phyloP scores from a whole-genome alignment of 371 early-diverging fungal species.

The Mucor racemosus region DNA sequence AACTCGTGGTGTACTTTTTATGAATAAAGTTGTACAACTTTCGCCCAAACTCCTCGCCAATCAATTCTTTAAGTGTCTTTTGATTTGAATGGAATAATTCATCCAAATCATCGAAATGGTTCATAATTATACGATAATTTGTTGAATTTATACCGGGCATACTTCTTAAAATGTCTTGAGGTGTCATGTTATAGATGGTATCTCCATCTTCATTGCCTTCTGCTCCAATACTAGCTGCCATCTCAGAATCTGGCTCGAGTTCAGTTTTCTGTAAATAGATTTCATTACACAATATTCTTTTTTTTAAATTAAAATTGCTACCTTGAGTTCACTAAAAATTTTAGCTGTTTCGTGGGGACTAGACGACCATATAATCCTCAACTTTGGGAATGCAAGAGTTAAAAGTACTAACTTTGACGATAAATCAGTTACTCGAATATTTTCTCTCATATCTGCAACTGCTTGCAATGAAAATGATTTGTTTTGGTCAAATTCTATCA shows the following conservation, averaged over 20 bases:
- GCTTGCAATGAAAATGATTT: conserved; percentile 55
- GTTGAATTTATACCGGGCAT: conserved; percentile 84
- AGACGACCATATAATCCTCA: conserved; percentile 91
- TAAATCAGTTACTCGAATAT: conserved; percentile 62
- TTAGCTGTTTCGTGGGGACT: conserved; percentile 86
- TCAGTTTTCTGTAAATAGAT: conserved; percentile 61
- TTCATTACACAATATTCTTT: background rate
- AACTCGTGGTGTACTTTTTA: conserved; percentile 17
- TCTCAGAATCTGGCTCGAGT: conserved; percentile 73
- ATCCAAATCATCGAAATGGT: conserved; percentile 61
- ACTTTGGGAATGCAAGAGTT: conserved; percentile 82
- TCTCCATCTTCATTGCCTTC: conserved; percentile 68
- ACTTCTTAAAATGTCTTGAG: conserved; percentile 78
- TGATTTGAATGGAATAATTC: conserved; percentile 60
- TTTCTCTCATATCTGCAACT: conserved; percentile 60
- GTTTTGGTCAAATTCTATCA: conserved; percentile 94
- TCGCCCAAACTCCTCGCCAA: conserved; percentile 62
- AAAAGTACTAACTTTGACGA: conserved; percentile 82
- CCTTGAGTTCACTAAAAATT: conserved; percentile 91
- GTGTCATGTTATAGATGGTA: conserved; percentile 69
- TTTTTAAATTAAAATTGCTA: conserved; percentile 24
- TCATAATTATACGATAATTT: conserved; percentile 80
- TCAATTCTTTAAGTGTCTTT: conserved; percentile 46
- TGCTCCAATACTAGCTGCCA: conserved; percentile 76
- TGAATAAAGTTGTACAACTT: conserved; percentile 65